Evolutionary conservation across 768 basidiomycete genomes (phyloP).

Genomic region (Agaricus subrufescens): DNA sequence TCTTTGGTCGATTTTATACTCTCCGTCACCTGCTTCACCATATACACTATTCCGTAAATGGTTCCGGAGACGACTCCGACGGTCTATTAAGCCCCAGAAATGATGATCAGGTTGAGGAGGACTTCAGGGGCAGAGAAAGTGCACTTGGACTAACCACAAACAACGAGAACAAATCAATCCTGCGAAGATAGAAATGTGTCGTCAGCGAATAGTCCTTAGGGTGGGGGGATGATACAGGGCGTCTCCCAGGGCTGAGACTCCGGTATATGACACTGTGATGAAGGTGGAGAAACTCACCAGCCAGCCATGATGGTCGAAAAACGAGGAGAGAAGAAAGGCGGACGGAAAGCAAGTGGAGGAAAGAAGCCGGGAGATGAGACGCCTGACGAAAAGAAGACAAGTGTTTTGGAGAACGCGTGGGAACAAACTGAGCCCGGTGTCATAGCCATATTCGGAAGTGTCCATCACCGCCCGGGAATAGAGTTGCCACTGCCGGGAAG

Average conservation of each 20-base stretch:
- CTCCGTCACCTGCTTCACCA: slow-evolving; percentile 33
- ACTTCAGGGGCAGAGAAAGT: not conserved
- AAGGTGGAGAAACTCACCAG: slow-evolving; percentile 2
- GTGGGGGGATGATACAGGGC: not conserved
- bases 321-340: not conserved
- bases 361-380: not conserved
- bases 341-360: not conserved
- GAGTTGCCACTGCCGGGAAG: not conserved
- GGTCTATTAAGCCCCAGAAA: slow-evolving; percentile 31
- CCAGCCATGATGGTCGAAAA: not conserved
- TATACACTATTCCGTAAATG: slow-evolving; percentile 36
- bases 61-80: slow-evolving; percentile 40
- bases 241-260: not conserved
- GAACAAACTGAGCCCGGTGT: not conserved
- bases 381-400: not conserved
- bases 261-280: not conserved
- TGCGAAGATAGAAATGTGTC: not conserved
- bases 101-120: not conserved
- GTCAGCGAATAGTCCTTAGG: not conserved
- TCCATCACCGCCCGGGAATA: not conserved
- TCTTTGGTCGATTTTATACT: slow-evolving; percentile 47
- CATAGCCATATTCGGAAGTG: not conserved
- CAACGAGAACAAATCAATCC: slow-evolving; percentile 2
- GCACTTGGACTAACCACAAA: slow-evolving; percentile 6
- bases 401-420: not conserved